Evolutionary conservation across 805 yeast genomes (phyloP), one percentile per base, ranked within the genome.

Genomic region (Wickerhamomyces alni): DNA sequence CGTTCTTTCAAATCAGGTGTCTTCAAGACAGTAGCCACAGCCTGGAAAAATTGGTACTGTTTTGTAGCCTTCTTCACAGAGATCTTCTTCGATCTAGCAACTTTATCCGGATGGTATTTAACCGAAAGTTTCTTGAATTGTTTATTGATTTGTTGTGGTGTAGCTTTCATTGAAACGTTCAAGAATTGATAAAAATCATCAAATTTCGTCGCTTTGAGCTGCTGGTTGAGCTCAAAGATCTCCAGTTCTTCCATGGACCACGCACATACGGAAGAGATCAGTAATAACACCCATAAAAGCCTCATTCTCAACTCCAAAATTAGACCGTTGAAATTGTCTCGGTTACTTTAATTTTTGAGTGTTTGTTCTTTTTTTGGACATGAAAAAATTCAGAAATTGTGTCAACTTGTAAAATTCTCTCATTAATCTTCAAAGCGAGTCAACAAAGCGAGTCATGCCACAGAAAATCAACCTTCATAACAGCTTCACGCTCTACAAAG

Each of bases 41-140:
- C 60, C 26, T 93, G 84, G 28, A 93, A 71, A 22, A 91, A 67
- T 52, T 91, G 87, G 56, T 81, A 93, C 30, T 87, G 69, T 48
- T 75, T 75, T 42, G 63, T 67, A 32, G 65, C 70, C 40, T 67
- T 69, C 40, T 57, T 59, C 17, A 18, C 17, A 19, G 33, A 30
- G n/a, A 17, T 24, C 22, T 19, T 31, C 16, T 16, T 31, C 19
- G 24, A n/a, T n/a, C n/a, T 31, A 6, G 26, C 63, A 24, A 63
- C 60, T 59, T 91, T 88, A 62, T 91, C 99, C 0, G 99, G 99
- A 57, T 91, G 99, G 49, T 83, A 69, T 45, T 68, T 69, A 38
- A 82, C 69, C 3, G 95, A 80, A 25, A 82, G 56, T 51, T 77
- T 81, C 55, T 86, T 78, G 63, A 84, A 82, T 17, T 84, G 82